These are phyloP conservation scores for Curvularia sp. DNA, from an alignment of 2,329 filamentous ascomycete genomes.

Conservation along the genomic window DNA sequence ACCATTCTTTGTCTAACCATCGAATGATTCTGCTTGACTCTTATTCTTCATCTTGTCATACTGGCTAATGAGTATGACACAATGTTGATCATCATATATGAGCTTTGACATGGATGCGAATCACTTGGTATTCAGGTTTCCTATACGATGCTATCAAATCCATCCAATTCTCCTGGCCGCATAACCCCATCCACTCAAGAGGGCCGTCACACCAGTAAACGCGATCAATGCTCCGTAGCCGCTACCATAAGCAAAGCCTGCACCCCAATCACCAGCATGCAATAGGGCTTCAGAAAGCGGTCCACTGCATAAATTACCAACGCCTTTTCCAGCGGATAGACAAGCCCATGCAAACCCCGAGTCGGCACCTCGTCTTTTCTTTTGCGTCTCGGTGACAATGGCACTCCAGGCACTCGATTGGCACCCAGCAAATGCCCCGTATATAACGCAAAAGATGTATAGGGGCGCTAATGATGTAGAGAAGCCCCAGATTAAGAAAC, in stretches of 20 bases:
- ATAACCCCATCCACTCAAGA: slow-evolving; percentile 41
- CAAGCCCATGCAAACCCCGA: slow-evolving; percentile 58
- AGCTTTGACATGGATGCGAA: not conserved
- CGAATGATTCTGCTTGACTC: slow-evolving; percentile 2
- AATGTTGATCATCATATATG: not conserved
- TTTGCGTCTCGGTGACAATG: slow-evolving; percentile 53
- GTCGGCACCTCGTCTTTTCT: slow-evolving; percentile 50
- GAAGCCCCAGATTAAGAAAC: slow-evolving; percentile 57
- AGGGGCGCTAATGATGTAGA: slow-evolving; percentile 52
- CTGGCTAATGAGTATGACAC: not conserved
- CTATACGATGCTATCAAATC: slow-evolving; percentile 25
- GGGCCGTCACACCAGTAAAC: slow-evolving; percentile 53
- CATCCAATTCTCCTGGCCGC: slow-evolving; percentile 42
- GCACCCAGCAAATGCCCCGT: slow-evolving; percentile 52
- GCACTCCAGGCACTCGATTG: slow-evolving; percentile 54
- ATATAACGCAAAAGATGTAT: slow-evolving; percentile 54
- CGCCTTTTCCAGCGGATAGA: slow-evolving; percentile 58
- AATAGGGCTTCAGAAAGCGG: slow-evolving; percentile 59
- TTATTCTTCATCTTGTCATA: not conserved
- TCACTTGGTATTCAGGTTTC: not conserved
- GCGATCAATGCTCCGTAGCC: slow-evolving; percentile 53
- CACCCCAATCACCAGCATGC: slow-evolving; percentile 46
- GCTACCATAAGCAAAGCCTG: slow-evolving; percentile 52
- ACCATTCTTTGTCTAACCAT: slow-evolving; percentile 8
- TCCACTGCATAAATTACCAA: slow-evolving; percentile 60